Percentiles rank a stretch among this genome's conserved stretches.
Evolutionary conservation across 495 filamentous ascomycete genomes (phyloP).

Genomic region (Durotheca rogersii): DNA sequence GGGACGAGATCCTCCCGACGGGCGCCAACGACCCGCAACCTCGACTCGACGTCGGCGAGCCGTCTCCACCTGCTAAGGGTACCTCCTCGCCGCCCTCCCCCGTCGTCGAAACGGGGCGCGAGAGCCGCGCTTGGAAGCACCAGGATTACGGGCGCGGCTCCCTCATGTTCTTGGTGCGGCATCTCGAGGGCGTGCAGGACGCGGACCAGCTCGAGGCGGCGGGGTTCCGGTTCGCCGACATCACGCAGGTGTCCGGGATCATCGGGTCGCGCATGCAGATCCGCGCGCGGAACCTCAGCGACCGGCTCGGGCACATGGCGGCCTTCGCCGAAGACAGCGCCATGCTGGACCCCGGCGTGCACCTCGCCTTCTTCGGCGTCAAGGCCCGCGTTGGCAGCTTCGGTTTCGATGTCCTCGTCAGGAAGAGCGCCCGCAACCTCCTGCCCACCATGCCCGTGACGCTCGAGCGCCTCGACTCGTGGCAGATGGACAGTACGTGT

Average conservation of each 20-base stretch:
- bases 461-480: slow-evolving; percentile 54
- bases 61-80: no score
- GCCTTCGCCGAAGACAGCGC: slow-evolving; percentile 53
- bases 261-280: slow-evolving; percentile 74
- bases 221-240: slow-evolving; percentile 75
- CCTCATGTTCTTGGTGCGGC: slow-evolving; percentile 77
- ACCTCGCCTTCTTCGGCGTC: slow-evolving; percentile 74
- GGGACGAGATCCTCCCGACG: slow-evolving; percentile 74
- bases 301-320: slow-evolving; percentile 61
- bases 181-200: slow-evolving; percentile 55
- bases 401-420: slow-evolving; percentile 75
- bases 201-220: slow-evolving; percentile 61
- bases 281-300: slow-evolving; percentile 51
- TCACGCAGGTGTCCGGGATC: slow-evolving; percentile 65
- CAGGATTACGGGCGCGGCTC: slow-evolving; percentile 63
- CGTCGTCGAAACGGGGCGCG: slow-evolving; percentile 11
- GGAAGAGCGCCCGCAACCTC: slow-evolving; percentile 60
- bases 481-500: slow-evolving; percentile 52
- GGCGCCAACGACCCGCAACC: slow-evolving; percentile 34
- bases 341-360: slow-evolving; percentile 64
- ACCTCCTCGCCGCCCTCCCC: no score
- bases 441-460: slow-evolving; percentile 66
- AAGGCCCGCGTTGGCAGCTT: slow-evolving; percentile 61
- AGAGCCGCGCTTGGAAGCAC: slow-evolving; percentile 15
- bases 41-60: slow-evolving; percentile 5